Percentiles rank a stretch among this genome's conserved stretches.
Conservation (phyloP, 139 green algal species). For the Coccomyxa sp. region DNA sequence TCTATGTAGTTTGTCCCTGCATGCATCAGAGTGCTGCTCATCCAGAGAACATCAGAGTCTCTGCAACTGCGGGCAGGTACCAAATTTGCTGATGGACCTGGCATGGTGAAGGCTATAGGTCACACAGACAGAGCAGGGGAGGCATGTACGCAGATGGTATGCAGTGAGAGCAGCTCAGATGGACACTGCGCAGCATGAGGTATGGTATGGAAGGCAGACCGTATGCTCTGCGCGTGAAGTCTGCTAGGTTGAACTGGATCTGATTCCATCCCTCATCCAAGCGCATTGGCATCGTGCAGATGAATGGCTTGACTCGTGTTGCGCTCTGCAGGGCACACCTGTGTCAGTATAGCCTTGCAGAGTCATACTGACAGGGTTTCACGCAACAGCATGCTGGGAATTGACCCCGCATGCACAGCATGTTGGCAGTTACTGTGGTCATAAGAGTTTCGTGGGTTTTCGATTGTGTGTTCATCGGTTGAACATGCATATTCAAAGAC, state of each 20-base stretch:
- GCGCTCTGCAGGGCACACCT: constrained; percentile 61
- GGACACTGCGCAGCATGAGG: not conserved
- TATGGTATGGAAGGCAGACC: constrained; percentile 37
- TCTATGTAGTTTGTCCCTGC: constrained; percentile 93
- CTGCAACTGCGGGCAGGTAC: too few species aligned
- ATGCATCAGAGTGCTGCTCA: not conserved
- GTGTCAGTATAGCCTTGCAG: too few species aligned
- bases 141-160: not conserved
- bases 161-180: not conserved
- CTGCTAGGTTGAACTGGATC: constrained; percentile 94
- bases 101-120: too few species aligned
- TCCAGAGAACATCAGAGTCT: not conserved
- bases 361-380: too few species aligned
- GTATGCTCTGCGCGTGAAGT: constrained; percentile 91
- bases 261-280: constrained; percentile 97
- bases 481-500: too few species aligned
- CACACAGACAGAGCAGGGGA: not conserved
- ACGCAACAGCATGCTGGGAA: too few species aligned
- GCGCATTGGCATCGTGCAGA: constrained; percentile 98
- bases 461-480: too few species aligned
- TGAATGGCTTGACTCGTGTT: constrained; percentile 94
- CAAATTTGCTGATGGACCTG: too few species aligned
- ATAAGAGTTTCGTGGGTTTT: too few species aligned
- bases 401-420: too few species aligned
- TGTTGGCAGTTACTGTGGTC: too few species aligned